Percentiles rank a stretch among this genome's conserved stretches.
Evolutionary conservation across 2,329 filamentous ascomycete species (phyloP).

Genomic region (Davidsoniella australis): DNA sequence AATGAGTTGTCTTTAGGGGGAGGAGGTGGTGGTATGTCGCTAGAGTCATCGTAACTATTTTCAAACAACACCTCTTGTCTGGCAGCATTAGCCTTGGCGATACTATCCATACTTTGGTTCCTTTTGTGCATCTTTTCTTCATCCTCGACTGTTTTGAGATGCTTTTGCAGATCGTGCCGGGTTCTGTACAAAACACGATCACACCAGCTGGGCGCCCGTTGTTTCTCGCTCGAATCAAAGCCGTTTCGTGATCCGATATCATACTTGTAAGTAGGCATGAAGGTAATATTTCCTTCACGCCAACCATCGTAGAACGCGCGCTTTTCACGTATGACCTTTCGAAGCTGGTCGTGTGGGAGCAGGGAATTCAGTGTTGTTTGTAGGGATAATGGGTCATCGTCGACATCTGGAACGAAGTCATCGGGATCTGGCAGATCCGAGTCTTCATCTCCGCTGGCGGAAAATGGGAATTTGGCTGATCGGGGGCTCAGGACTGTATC

Average conservation of each 20-base stretch:
- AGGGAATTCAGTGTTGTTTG: conserved; percentile 79
- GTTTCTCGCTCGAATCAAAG: conserved; percentile 93
- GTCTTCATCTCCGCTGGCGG: conserved; percentile 3
- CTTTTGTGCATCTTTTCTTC: conserved; percentile 45
- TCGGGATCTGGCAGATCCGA: conserved; percentile 39
- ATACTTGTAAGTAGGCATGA: conserved; percentile 94
- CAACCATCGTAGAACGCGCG: conserved; percentile 84
- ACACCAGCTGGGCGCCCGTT: conserved; percentile 86
- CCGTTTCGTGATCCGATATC: conserved; percentile 82
- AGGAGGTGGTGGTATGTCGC: conserved; percentile 20
- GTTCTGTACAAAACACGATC: conserved; percentile 84
- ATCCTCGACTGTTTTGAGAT: conserved; percentile 46
- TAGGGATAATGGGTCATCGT: conserved; percentile 67
- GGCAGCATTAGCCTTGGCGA: conserved; percentile 54
- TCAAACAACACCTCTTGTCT: conserved; percentile 75
- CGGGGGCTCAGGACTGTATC: conserved; percentile 10
- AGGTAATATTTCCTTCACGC: conserved; percentile 73
- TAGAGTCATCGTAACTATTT: conserved; percentile 60
- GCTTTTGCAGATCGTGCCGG: conserved; percentile 47
- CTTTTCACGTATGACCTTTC: conserved; percentile 51
- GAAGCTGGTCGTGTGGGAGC: conserved; percentile 77
- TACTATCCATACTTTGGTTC: conserved; percentile 72
- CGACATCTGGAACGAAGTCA: conserved; percentile 48
- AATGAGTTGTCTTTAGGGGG: conserved; percentile 21
- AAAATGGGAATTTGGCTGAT: conserved; percentile 8